Percentiles rank a stretch among this genome's conserved stretches.
These are phyloP conservation scores for Sphaceloma murrayae DNA, from an alignment of 2,329 filamentous ascomycete species.

Conservation along the genomic window DNA sequence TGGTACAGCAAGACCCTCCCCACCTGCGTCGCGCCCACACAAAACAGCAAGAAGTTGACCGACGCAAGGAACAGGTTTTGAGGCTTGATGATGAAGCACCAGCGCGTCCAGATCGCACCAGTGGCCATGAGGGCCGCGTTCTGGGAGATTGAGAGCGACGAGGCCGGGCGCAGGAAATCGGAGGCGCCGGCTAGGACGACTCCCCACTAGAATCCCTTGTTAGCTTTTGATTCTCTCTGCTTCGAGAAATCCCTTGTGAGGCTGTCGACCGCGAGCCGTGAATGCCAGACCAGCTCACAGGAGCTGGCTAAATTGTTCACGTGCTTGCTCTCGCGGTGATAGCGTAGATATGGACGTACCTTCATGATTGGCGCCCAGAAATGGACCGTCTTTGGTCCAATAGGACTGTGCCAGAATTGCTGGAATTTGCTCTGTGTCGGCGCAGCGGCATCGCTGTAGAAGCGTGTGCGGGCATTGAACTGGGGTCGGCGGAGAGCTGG, in stretches of 20 bases:
- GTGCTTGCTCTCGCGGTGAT: too few relatives aligned
- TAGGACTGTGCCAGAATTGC: constrained; percentile 51
- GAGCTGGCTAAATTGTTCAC: neutral
- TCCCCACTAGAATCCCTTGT: constrained; percentile 81
- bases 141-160: constrained; percentile 86
- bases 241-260: too few relatives aligned
- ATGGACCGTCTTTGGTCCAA: constrained; percentile 70
- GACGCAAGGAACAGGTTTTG: constrained; percentile 85
- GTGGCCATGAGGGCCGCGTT: constrained; percentile 85
- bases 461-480: constrained; percentile 51
- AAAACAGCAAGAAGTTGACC: constrained; percentile 95
- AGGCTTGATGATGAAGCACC: constrained; percentile 96
- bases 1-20: constrained; percentile 63
- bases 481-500: constrained; percentile 34
- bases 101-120: constrained; percentile 93
- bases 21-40: constrained; percentile 76
- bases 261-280: too few relatives aligned
- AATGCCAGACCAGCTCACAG: too few relatives aligned
- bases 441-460: constrained; percentile 30
- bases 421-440: constrained; percentile 48
- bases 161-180: constrained; percentile 82
- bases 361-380: constrained; percentile 99
- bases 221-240: too few relatives aligned
- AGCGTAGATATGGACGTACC: constrained; percentile 40
- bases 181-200: constrained; percentile 86